A percentile compares a stretch with the other conserved stretches of the same genome.
Evolutionary conservation across 768 basidiomycete species (phyloP).

Genomic region (Scleroderma citrinum): DNA sequence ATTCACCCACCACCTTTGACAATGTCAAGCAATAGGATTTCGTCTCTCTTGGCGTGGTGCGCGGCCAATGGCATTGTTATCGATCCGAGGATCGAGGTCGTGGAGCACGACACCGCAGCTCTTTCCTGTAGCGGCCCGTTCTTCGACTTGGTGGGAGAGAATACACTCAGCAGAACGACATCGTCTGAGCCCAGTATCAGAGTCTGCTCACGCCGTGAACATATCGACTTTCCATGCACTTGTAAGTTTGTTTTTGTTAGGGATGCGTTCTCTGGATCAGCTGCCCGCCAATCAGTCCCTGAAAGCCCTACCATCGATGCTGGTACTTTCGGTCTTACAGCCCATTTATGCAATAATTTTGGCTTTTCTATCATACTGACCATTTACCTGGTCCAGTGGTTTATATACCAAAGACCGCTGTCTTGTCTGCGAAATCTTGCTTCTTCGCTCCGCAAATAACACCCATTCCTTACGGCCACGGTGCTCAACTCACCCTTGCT

Average conservation of each 20-base stretch:
- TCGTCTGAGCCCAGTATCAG: conserved; percentile 14
- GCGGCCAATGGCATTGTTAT: conserved; percentile 38
- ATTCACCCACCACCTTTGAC: not conserved
- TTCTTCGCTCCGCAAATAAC: conserved; percentile 40
- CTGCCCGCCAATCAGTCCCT: too few relatives aligned
- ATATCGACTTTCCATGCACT: conserved; percentile 17
- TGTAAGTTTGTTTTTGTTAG: conserved; percentile 17
- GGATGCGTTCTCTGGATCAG: too few relatives aligned
- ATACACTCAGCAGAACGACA: conserved; percentile 2
- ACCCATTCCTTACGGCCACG: conserved; percentile 46
- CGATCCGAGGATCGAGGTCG: conserved; percentile 39
- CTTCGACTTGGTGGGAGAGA: not conserved
- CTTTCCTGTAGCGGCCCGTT: not conserved
- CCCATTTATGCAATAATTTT: too few relatives aligned
- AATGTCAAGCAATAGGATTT: conserved; percentile 16
- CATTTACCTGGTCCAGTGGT: conserved; percentile 41
- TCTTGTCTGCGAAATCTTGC: conserved; percentile 58
- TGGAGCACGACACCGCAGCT: conserved; percentile 6
- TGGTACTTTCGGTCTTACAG: too few relatives aligned
- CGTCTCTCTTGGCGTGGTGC: conserved; percentile 44
- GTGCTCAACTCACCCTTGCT: conserved; percentile 55
- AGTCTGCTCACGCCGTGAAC: conserved; percentile 19
- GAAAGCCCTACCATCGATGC: too few relatives aligned
- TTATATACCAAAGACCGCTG: conserved; percentile 53
- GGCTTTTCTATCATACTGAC: conserved; percentile 4